phyloP scores from a whole-genome alignment of 345 rosid species.

The Bruguiera parviflora region DNA sequence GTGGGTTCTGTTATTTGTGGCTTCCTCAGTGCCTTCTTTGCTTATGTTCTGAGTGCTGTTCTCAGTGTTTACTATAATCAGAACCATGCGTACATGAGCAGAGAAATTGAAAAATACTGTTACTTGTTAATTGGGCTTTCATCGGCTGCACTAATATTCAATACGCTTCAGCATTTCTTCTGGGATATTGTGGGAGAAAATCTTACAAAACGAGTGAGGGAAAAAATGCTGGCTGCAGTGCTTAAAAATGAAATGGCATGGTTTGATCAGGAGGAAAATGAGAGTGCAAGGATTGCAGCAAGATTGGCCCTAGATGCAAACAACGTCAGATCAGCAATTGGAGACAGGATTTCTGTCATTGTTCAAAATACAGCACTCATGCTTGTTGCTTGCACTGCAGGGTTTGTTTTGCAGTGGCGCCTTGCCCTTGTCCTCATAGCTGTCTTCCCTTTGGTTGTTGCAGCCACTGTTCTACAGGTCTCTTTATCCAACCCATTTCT shows the following conservation, averaged over 20 bases:
- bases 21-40: constrained; percentile 90
- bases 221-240: constrained; percentile 83
- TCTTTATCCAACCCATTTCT: constrained; percentile 18
- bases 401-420: constrained; percentile 97
- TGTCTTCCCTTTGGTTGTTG: constrained; percentile 95
- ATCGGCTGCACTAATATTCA: constrained; percentile 86
- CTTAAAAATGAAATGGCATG: constrained; percentile 96
- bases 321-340: constrained; percentile 96
- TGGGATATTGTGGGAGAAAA: constrained; percentile 99
- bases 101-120: constrained; percentile 83
- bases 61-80: constrained; percentile 88
- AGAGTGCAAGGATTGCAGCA: constrained; percentile 86
- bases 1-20: constrained; percentile 88
- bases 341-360: constrained; percentile 90
- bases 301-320: constrained; percentile 94
- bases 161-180: constrained; percentile 91
- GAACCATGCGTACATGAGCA: constrained; percentile 74
- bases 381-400: constrained; percentile 97
- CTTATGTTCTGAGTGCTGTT: constrained; percentile 92
- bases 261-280: constrained; percentile 98
- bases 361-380: constrained; percentile 93
- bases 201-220: constrained; percentile 91
- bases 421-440: constrained; percentile 93
- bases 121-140: constrained; percentile 89
- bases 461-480: constrained; percentile 98